phyloP scores from a whole-genome alignment of 768 basidiomycete genomes.

The Tubosaeta sp. region DNA sequence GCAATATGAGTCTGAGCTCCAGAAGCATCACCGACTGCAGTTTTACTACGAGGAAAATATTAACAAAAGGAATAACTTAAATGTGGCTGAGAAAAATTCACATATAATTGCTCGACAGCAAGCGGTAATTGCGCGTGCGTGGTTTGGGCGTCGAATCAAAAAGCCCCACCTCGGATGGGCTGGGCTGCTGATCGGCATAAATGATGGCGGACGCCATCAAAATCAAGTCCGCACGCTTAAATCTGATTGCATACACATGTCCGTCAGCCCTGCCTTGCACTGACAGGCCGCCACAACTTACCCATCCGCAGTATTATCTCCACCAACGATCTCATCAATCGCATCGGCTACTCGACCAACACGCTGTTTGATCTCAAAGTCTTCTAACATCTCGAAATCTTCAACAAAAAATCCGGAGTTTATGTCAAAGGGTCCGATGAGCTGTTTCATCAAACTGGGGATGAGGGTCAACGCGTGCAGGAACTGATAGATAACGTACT shows the following conservation, averaged over 20 bases:
- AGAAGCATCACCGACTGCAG: conserved; percentile 62
- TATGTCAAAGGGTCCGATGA: conserved; percentile 66
- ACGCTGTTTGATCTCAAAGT: conserved; percentile 72
- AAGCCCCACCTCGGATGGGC: conserved; percentile 67
- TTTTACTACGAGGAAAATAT: conserved; percentile 43
- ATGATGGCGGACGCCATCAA: conserved; percentile 69
- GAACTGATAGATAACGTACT: conserved; percentile 40
- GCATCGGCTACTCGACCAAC: conserved; percentile 66
- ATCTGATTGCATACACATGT: conserved; percentile 34
- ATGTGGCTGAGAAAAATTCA: conserved; percentile 33
- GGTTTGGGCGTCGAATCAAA: conserved; percentile 63
- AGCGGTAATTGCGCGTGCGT: conserved; percentile 55
- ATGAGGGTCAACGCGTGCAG: conserved; percentile 1
- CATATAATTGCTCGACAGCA: conserved; percentile 62
- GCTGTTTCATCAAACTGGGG: conserved; percentile 36
- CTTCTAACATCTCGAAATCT: conserved; percentile 71
- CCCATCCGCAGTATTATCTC: conserved; percentile 37
- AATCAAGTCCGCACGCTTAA: conserved; percentile 53
- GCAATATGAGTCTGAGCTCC: conserved; percentile 68
- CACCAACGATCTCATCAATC: conserved; percentile 49
- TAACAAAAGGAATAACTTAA: not conserved
- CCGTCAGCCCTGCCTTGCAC: not conserved
- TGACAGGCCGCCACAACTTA: conserved; percentile 25
- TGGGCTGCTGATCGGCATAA: conserved; percentile 64
- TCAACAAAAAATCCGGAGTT: conserved; percentile 53